Base-by-base conservation (phyloP, 192 early-diverging fungal genomes). In the Coemansia sp. region DNA sequence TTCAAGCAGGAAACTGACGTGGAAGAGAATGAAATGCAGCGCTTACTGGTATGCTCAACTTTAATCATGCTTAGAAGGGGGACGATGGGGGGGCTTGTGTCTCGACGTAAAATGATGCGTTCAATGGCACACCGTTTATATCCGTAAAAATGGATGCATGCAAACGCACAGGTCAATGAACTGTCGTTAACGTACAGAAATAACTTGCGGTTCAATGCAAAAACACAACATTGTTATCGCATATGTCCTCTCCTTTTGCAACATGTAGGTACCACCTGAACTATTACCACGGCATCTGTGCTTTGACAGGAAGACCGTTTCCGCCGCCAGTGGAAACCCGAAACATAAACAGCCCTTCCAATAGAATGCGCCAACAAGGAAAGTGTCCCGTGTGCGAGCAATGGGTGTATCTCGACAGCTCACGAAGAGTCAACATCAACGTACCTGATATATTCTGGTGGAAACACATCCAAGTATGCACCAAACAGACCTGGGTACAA, bases 391-490 rank as follows among this genome's bases (percentile, higher is more conserved):
- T 78, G 2, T 86, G 85, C 68, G 38, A 63, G 6, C 12, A 62
- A 44, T 86, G 85, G 85, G 73, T 84, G 23, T 52, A 63, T 16
- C 64, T 71, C 6, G 79, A 78, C 44, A 82, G 76, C 64, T 56
- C 73, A 24, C 64, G 77, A 38, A 66, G 72, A 34, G 61, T 76
- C 26, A 55, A 53, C 45, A 76, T 82, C 38, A 85, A 85, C 20
- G 79, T 82, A 11, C 84, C 79, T 1, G 63, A 85, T 52, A 85
- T 85, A 44, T 82, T 78, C 56, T 85, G 84, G 84, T 85, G 84
- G 84, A 85, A 85, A 60, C 84, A 85, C 49, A 78, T 78, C 36
- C 79, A 85, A 44, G 73, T 67, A 26, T 85, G 84, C 71, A 70
- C 66, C 60, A 83, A 75, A 57, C 67, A 66, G n/a, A 49, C 66